Percentiles rank a stretch among this genome's conserved stretches.
Conservation (phyloP, 2,329 filamentous ascomycete species). For the Cladosporium sp. region DNA sequence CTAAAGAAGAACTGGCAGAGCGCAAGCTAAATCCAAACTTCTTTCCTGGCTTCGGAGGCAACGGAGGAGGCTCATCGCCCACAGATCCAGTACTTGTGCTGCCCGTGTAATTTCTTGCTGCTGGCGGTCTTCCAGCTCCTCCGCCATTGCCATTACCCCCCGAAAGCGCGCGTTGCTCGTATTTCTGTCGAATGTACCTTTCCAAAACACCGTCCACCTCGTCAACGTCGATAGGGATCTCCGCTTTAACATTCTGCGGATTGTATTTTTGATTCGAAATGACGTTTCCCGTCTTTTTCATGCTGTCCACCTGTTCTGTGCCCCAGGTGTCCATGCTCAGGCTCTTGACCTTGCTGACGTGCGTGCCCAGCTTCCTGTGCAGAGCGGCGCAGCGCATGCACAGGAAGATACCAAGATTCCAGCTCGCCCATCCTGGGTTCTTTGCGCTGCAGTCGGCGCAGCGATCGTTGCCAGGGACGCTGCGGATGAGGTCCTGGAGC, state of each 20-base stretch:
- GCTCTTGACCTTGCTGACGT: constrained; percentile 98
- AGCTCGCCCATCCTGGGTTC: constrained; percentile 97
- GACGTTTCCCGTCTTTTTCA: constrained; percentile 87
- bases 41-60: constrained; percentile 58
- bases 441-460: constrained; percentile 90
- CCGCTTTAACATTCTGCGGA: constrained; percentile 73
- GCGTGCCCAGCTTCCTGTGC: constrained; percentile 94
- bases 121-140: constrained; percentile 8
- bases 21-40: constrained; percentile 62
- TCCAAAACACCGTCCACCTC: constrained; percentile 95
- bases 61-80: constrained; percentile 54
- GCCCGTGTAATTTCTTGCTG: constrained; percentile 52
- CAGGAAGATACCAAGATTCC: constrained; percentile 96
- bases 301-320: constrained; percentile 95
- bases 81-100: constrained; percentile 45
- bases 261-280: constrained; percentile 88
- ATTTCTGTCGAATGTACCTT: constrained; percentile 91
- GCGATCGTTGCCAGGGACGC: constrained; percentile 79
- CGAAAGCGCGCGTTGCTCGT: constrained; percentile 62
- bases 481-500: constrained; percentile 83
- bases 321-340: constrained; percentile 98
- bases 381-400: constrained; percentile 96
- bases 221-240: constrained; percentile 84
- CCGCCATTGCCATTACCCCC: constrained; percentile 34
- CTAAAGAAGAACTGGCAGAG: constrained; percentile 66